Evolutionary conservation across 495 filamentous ascomycete genomes (phyloP).

Genomic region (Aspergillus campestris): DNA sequence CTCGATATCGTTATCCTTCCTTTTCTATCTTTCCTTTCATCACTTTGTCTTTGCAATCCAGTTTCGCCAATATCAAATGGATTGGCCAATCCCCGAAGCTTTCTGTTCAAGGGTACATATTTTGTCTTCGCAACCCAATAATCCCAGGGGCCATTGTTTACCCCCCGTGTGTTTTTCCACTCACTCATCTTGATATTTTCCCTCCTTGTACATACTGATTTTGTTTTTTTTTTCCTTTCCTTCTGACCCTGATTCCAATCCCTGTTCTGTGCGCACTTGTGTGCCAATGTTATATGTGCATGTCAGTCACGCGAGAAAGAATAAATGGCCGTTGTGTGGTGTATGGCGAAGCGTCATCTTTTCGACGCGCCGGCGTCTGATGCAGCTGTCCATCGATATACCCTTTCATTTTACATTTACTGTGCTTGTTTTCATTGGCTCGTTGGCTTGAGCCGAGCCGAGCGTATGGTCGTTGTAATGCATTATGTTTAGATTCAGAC

Average conservation of each 20-base stretch:
- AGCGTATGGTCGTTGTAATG: too few relatives aligned
- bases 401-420: background rate
- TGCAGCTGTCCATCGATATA: too few relatives aligned
- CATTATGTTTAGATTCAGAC: too few relatives aligned
- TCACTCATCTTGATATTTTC: conserved; percentile 4
- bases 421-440: background rate
- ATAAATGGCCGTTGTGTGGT: too few relatives aligned
- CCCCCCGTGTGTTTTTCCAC: conserved; percentile 1
- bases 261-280: too few relatives aligned
- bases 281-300: too few relatives aligned
- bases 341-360: too few relatives aligned
- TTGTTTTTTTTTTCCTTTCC: conserved; percentile 3
- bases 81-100: background rate
- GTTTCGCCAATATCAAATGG: background rate
- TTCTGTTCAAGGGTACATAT: conserved; percentile 14
- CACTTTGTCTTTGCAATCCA: conserved; percentile 9
- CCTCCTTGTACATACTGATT: conserved; percentile 22
- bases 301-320: too few relatives aligned
- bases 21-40: conserved; percentile 8
- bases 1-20: conserved; percentile 24
- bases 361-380: too few relatives aligned
- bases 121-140: too few relatives aligned
- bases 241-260: background rate
- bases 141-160: background rate
- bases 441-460: background rate